Base-by-base conservation (phyloP, 805 yeast genomes). In the Komagataella populi region DNA sequence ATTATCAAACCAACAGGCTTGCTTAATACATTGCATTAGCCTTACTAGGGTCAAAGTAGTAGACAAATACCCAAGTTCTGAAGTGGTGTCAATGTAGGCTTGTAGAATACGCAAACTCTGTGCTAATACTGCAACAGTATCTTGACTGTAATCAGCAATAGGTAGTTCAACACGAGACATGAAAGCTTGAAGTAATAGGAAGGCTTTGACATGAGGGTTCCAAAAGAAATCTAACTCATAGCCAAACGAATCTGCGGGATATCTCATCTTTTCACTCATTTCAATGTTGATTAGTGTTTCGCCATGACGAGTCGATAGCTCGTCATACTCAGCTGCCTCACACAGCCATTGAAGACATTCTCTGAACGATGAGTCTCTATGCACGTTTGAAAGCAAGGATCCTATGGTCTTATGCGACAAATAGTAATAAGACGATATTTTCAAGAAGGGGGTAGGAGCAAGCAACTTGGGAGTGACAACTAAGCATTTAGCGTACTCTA, bases 31-130 rank as follows among this genome's bases (percentile, higher is more conserved):
- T 60, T 83, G 88, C 90, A 91, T 83, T 48, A 86, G 68, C 55
- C 72, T 72, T 43, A 91, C 74, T 52, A 89, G 73, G 51, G 72
- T 72, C 57, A 81, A 55, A 0, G 82, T 87, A 0, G 87, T 77
- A 4, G 73, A 61, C 48, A 82, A 69, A 58, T 79, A 83, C 0
- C 96, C 96, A 57, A 81, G 60, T 58, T 91, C 97, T 2, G 96
- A 80, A 1, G 93, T 81, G 18, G 87, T 87, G 66, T 93, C 99
- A 53, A 91, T 83, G 57, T 78, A 84, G 0, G 98, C 97, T 63
- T 93, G 99, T 51, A 90, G 68, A 55, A 93, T 84, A 77, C 99
- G 95, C 60, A 93, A 71, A 6, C 95, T 81, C 68, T 93, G 99
- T 61, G 95, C 99, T 52, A 93, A 70, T 7, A 93, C 96, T 0